Evolutionary conservation across 1,284 basidiomycete genomes (phyloP), one percentile per base, ranked within the genome.

Genomic region (Malassezia japonica): DNA sequence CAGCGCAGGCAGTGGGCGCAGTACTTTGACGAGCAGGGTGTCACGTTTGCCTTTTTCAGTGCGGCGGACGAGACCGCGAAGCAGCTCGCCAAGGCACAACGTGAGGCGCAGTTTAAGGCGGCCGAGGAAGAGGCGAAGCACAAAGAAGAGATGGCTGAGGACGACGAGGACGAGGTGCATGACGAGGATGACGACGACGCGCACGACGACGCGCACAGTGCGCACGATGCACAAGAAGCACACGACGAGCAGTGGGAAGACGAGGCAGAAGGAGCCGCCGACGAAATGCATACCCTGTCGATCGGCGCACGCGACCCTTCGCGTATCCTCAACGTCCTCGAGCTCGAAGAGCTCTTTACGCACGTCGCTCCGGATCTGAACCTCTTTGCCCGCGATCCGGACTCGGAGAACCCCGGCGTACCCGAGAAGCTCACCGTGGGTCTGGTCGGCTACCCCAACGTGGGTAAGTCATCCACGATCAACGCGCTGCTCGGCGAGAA

Each of bases 11-110:
- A 46, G 48, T 99, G 94, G 94, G 92, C 92, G 24, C 83, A 91
- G 64, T 89, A 94, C 74, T 95, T 98, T 67, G 89, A 95, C 55
- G 69, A 78, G 16, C 79, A 87, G 63, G 80, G 81, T 6, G 80
- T 96, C 41, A 79, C 79, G 54, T 96, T 88, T 66, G 90, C 88
- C 0, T 99, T 98, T 75, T 98, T 94, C 79, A 98, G 92, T 25
- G 94, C 94, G 5, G 81, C 85, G 10, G 85, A 89, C 75, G 89
- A 89, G 12, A 80, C 84, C 8, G 89, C 87, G 6, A 70, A 87
- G 20, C 90, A 92, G 45, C 58, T 59, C 4, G 65, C 62, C 8
- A 46, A 62, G 20, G 61, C 57, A 0, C 67, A 66, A 35, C 61
- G 59, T 28, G 69, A 78, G 53, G 81, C 83, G 52, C 80, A 81